Conservation (phyloP, 164 flowering plant genomes). For the Liriodendron chinense region DNA sequence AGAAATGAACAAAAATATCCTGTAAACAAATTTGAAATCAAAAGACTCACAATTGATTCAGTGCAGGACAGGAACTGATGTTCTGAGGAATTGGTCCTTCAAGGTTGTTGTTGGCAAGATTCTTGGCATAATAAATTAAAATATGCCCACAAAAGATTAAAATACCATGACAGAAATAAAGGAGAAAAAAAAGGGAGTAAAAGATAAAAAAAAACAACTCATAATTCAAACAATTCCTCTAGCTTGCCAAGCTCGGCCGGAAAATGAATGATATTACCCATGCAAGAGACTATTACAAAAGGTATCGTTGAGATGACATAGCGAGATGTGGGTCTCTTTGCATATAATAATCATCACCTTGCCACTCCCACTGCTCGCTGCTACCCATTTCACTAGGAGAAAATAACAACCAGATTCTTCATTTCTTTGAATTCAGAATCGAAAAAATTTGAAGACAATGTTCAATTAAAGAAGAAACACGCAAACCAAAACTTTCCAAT, state of each 20-base stretch:
- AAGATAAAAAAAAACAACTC: constrained; percentile 22
- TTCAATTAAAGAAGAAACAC: background rate
- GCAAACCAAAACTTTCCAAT: too few relatives aligned
- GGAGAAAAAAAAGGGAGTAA: too few relatives aligned
- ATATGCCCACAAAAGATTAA: too few relatives aligned
- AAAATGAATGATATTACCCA: too few relatives aligned
- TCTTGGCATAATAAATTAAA: constrained; percentile 31
- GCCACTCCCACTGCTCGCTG: constrained; percentile 49
- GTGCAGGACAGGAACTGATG: constrained; percentile 55
- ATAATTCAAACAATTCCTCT: constrained; percentile 88
- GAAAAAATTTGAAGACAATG: background rate
- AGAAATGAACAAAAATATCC: background rate
- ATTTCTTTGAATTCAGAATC: background rate
- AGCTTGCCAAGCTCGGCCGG: constrained; percentile 87
- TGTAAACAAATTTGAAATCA: background rate
- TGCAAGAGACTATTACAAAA: background rate
- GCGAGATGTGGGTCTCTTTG: constrained; percentile 43
- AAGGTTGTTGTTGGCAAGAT: constrained; percentile 76
- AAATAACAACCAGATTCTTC: background rate
- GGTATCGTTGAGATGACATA: constrained; percentile 15
- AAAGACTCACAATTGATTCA: constrained; percentile 74
- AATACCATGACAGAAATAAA: too few relatives aligned
- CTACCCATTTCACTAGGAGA: constrained; percentile 19
- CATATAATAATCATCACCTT: constrained; percentile 32
- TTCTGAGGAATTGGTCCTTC: constrained; percentile 75